Evolutionary conservation across 2,329 filamentous ascomycete species (phyloP), one percentile per base, ranked within the genome.

Genomic region (Arthrobotrys iridis): DNA sequence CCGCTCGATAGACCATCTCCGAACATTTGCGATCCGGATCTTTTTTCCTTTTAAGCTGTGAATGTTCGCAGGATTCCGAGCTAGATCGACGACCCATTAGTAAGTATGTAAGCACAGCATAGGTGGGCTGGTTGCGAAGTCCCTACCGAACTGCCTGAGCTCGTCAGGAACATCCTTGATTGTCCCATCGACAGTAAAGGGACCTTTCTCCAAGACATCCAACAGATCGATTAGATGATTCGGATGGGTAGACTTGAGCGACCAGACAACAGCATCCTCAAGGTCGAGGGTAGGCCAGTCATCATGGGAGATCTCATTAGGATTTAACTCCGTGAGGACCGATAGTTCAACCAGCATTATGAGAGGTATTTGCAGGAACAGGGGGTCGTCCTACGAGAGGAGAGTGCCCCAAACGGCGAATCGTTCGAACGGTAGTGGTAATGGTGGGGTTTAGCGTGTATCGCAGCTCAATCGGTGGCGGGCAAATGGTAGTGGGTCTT

Each of bases 161-260:
- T 62, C 50, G 1, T 67, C 66, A 18, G 66, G 35, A 37, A 73
- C 35, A 35, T 41, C 72, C 13, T 66, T 74, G 13, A 79, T 48
- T 22, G 46, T 33, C 15, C 78, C 78, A 18, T 72, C 74, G 8
- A 79, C 68, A 8, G 72, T 59, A 43, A 78, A 78, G 1, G 78
- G 78, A 3, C 78, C 78, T n/a, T 74, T 55, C 18, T 79, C 78
- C n/a, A 71, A 50, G 11, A 79, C 78, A 33, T 79, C 75, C 24
- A 79, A 46, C 2, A 79, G 70, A 28, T 79, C 78, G 30, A 77
- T 77, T 8, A 79, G 63, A 2, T 50, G 26, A 20, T 68, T 60
- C 28, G 55, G 20, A n/a, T 64, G 71, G 22, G 22, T 58, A 10
- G 71, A 75, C 37, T 75, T 75, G 6, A 28, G 55, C 46, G 71